These are phyloP conservation scores for Clathrus columnatus DNA, from an alignment of 768 basidiomycete species.

Conservation along the genomic window DNA sequence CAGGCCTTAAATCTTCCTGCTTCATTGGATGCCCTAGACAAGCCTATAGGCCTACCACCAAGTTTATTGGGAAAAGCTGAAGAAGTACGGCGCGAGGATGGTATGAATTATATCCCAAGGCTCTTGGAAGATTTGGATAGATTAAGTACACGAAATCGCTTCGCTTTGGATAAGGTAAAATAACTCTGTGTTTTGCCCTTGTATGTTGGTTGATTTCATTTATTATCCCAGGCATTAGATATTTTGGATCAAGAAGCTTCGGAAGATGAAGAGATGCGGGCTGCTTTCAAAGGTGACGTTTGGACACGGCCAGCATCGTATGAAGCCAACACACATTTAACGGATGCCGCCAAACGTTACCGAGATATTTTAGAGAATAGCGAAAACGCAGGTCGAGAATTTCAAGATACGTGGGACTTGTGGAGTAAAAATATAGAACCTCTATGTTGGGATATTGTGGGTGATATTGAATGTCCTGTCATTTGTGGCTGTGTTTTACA, in stretches of 20 bases:
- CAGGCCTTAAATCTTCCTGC: constrained; percentile 73
- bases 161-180: constrained; percentile 67
- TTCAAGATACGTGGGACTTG: constrained; percentile 79
- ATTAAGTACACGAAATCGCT: constrained; percentile 51
- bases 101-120: constrained; percentile 59
- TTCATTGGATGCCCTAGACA: constrained; percentile 78
- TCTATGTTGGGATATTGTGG: constrained; percentile 60
- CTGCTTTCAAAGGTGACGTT: constrained; percentile 29
- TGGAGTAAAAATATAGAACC: constrained; percentile 70
- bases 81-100: constrained; percentile 73
- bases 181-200: background rate
- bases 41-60: constrained; percentile 80
- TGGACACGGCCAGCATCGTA: constrained; percentile 58
- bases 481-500: background rate
- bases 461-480: background rate
- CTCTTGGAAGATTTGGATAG: constrained; percentile 65
- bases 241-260: constrained; percentile 86
- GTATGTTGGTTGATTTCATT: background rate
- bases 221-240: constrained; percentile 62
- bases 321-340: constrained; percentile 68
- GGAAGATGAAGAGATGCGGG: constrained; percentile 66
- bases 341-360: constrained; percentile 64
- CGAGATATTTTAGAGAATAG: constrained; percentile 66
- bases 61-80: constrained; percentile 79
- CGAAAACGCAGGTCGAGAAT: constrained; percentile 61